These are phyloP conservation scores for Parachlorella kessleri DNA, from an alignment of 139 green algal species.

Conservation along the genomic window DNA sequence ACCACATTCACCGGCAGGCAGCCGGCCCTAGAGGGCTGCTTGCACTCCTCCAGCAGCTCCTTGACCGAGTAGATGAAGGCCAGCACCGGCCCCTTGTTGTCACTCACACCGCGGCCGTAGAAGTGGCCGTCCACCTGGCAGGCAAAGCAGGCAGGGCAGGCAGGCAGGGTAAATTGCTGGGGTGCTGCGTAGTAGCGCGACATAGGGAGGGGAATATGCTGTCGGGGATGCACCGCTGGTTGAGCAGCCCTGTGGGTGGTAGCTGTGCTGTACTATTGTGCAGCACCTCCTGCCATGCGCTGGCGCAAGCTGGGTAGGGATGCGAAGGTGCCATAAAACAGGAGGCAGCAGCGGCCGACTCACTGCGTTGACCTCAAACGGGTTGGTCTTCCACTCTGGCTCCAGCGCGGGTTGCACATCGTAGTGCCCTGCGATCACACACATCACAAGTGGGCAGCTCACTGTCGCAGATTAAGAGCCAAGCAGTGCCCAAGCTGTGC, in stretches of 20 bases:
- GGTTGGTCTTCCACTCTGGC: conserved; percentile 84
- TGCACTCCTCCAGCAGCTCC: conserved; percentile 76
- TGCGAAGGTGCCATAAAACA: too few relatives aligned
- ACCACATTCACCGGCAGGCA: conserved; percentile 87
- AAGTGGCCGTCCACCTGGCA: conserved; percentile 85
- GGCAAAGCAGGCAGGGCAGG: background rate
- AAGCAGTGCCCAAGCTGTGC: too few relatives aligned
- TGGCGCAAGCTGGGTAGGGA: too few relatives aligned
- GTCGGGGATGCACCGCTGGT: too few relatives aligned
- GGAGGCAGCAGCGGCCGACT: conserved; percentile 1
- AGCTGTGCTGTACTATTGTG: too few relatives aligned
- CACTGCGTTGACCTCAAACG: conserved; percentile 77
- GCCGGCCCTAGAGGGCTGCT: conserved; percentile 2
- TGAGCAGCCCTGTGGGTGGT: too few relatives aligned
- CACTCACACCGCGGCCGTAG: conserved; percentile 84
- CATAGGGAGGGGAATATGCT: background rate
- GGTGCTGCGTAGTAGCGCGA: background rate
- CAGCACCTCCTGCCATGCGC: too few relatives aligned
- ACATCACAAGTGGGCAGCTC: too few relatives aligned
- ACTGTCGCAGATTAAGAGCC: too few relatives aligned
- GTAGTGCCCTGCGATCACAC: conserved; percentile 75
- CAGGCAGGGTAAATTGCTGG: background rate
- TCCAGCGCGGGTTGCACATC: conserved; percentile 88
- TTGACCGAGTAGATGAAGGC: conserved; percentile 91
- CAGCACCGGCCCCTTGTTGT: conserved; percentile 95